Base-by-base conservation (phyloP, 768 basidiomycete genomes). In the Suillus americanus region DNA sequence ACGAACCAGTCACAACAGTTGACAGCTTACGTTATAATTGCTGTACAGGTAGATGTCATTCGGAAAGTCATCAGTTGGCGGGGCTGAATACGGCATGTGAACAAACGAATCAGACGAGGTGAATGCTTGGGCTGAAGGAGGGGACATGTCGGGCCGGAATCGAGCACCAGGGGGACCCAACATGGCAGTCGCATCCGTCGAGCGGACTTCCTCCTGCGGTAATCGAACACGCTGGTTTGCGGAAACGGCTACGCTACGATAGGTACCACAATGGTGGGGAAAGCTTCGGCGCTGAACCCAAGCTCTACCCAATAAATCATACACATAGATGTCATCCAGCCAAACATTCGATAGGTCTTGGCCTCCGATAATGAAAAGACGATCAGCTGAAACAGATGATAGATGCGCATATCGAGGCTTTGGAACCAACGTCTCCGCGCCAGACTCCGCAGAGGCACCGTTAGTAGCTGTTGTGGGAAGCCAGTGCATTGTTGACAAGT, bases 391-490 rank as follows among this genome's bases (percentile, higher is more conserved):
- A 50, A 98, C 85, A 2, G 94, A 89, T 16, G 94, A 96, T 13
- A 99, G 83, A 74, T 99, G 97, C 13, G 97, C 97, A 73, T 99
- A 99, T 67, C 97, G 89, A 28, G 95, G 89, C 46, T 89, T 89
- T 2, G 97, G 97, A 13, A 86, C 70, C 6, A 88, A 80, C 1
- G 81, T 73, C 9, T 85, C 84, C 18, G 84, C 71, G 43, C 79
- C 74, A 46, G 74, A 72, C 45, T 71, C 79, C 70, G 38, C 77
- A 75, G 67, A 77, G 64, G 74, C 13, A 72, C 68, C 53, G 48
- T 66, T 69, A 3, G 76, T 70, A 37, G 72, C 67, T 0, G 73
- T 62, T 10, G 79, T 71, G 7, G 90, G 86, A 25, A 93, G 76
- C 95, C 97, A 97, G 70, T 78, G 85, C 54, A 83, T 80, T 5